These are phyloP conservation scores for Neurospora sp. DNA, from an alignment of 495 filamentous ascomycete genomes.

Conservation along the genomic window DNA sequence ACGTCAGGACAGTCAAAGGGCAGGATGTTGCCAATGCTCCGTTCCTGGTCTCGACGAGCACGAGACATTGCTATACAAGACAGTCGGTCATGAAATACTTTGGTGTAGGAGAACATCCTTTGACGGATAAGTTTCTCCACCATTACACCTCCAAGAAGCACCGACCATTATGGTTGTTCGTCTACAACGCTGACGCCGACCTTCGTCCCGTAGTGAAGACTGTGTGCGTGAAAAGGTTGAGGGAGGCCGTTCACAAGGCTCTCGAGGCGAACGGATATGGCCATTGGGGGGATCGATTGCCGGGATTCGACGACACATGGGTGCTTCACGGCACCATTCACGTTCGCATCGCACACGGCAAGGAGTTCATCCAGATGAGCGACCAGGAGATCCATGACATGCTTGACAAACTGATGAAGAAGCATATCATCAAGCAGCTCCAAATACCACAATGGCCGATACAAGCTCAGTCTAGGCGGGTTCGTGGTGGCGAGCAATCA, in stretches of 20 bases:
- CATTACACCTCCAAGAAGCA: constrained; percentile 19
- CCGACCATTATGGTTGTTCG: constrained; percentile 43
- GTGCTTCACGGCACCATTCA: constrained; percentile 22
- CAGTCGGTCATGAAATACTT: constrained; percentile 17
- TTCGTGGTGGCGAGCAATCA: neutral
- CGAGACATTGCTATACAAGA: neutral
- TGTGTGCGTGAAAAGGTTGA: constrained; percentile 38
- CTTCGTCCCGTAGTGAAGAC: constrained; percentile 43
- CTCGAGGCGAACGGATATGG: constrained; percentile 48
- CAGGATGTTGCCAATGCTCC: neutral
- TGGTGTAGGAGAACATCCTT: constrained; percentile 20
- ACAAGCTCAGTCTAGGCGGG: neutral
- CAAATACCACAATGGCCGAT: neutral
- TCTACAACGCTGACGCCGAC: constrained; percentile 15
- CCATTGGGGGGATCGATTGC: constrained; percentile 32
- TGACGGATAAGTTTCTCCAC: constrained; percentile 19
- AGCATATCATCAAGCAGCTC: neutral
- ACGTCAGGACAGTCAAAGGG: neutral
- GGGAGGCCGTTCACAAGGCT: constrained; percentile 43
- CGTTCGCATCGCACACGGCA: constrained; percentile 9
- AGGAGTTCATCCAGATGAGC: constrained; percentile 4
- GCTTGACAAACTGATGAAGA: neutral
- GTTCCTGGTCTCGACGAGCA: neutral
- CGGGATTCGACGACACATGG: neutral
- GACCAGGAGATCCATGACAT: neutral